Evolutionary conservation across 2,329 filamentous ascomycete genomes (phyloP).

Genomic region (Sphaerulina musiva): DNA sequence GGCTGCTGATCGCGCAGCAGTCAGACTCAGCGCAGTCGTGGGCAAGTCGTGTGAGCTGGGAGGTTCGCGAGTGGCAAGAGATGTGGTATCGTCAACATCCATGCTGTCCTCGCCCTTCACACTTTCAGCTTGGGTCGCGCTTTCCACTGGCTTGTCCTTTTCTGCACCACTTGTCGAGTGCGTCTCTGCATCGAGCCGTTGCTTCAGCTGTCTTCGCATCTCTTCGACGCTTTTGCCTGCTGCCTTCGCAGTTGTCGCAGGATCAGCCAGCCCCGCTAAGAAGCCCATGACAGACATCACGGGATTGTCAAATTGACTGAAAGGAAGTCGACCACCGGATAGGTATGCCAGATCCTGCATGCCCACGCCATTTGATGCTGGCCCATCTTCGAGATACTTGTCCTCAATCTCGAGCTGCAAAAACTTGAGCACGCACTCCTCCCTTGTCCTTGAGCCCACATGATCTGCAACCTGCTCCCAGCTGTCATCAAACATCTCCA

Average conservation of each 20-base stretch:
- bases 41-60: constrained; percentile 41
- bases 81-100: constrained; percentile 52
- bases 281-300: constrained; percentile 95
- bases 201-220: constrained; percentile 71
- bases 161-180: constrained; percentile 40
- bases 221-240: constrained; percentile 82
- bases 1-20: constrained; percentile 77
- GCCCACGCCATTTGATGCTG: constrained; percentile 49
- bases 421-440: constrained; percentile 96
- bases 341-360: constrained; percentile 55
- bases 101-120: constrained; percentile 48
- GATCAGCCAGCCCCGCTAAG: constrained; percentile 83
- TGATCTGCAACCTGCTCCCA: constrained; percentile 91
- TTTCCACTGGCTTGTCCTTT: constrained; percentile 46
- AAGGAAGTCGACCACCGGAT: constrained; percentile 70
- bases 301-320: constrained; percentile 89
- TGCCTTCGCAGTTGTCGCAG: constrained; percentile 81
- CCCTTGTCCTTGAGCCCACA: constrained; percentile 81
- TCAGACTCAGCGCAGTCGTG: constrained; percentile 75
- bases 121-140: constrained; percentile 30
- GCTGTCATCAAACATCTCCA: constrained; percentile 91
- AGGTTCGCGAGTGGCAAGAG: constrained; percentile 46
- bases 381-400: constrained; percentile 69
- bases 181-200: constrained; percentile 62
- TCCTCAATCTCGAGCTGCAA: constrained; percentile 94